Evolutionary conservation across 495 filamentous ascomycete genomes (phyloP), one percentile per base, ranked within the genome.

Genomic region (Trichodelitschia bisporula): DNA sequence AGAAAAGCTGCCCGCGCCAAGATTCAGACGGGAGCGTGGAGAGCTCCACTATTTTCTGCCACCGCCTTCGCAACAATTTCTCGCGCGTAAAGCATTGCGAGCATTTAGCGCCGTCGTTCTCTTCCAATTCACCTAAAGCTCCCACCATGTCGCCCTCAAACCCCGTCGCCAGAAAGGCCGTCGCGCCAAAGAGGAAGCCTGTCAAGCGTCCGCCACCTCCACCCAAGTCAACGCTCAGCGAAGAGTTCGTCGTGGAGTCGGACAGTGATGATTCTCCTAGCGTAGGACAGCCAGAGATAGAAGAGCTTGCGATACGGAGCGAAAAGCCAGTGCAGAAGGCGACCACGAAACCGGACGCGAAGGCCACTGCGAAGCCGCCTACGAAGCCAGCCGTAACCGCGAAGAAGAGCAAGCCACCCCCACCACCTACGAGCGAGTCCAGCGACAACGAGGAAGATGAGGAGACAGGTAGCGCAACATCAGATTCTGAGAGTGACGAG

Each of bases 41-140:
- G 21, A 12, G 21, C 12, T 24, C 21, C 12, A 8, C 21, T 8
- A 24, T n/a, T n/a, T 24, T 24, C 21, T 24, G 21, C 21, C 21
- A 24, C 21, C 21, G 21, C 21, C 21, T 24, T 33, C 8, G 9
- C 12, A 11, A 6, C 28, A 20, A n/a, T 32, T 4, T 8, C 20
- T 26, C 28, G n/a, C n/a, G n/a, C n/a, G n/a, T n/a, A n/a, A n/a
- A n/a, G n/a, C n/a, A n/a, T n/a, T n/a, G n/a, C n/a, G n/a, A n/a
- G n/a, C n/a, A n/a, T n/a, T 28, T 20, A 12, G 44, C 46, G 37
- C 39, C 21, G 20, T 11, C 6, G 16, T 24, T 5, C 17, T 18
- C 15, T 8, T 24, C 21, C 8, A 24, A 8, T 24, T 12, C 12
- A 8, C 12, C 21, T 8, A 8, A 24, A 24, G 12, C 12, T 24